Base-by-base conservation (phyloP, 805 yeast genomes). In the Alloascoidea africana region DNA sequence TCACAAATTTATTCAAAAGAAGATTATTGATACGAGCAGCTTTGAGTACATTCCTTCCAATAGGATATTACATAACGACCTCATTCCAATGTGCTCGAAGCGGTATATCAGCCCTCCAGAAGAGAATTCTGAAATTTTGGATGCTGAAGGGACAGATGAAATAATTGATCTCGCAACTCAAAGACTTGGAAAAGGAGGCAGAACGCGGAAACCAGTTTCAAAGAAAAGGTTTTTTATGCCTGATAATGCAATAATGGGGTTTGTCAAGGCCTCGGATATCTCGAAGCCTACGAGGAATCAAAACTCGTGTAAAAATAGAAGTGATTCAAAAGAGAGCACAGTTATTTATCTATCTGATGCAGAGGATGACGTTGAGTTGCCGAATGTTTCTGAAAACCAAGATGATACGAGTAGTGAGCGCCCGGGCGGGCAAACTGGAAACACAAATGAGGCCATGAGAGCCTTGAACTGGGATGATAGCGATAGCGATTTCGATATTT, bases 1-100 rank as follows among this genome's bases (percentile, higher is more conserved):
- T 17, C 89, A 91, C 54, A 71, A 71, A 41, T 70, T 68, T 51
- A 74, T 91, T 33, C 96, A 91, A 49, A 66, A 67, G 37, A 74
- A 73, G 43, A 77, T 85, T 23, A 65, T 67, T 52, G 60, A 59
- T 27, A 68, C 69, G 16, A 63, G 56, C 16, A 46, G 63, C 32
- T 56, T 68, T 23, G 57, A 55, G 3, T 64, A 70, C 46, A 60
- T 59, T 23, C 56, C 56, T 5, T 71, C 76, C 18, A 80, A 73
- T 43, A 58, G 94, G 38, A 80, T 91, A 4, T 45, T 91, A 1
- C 96, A 96, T 0, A 42, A 51, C 1, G 59, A 59, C 2, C 54
- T 58, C 17, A 52, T 52, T 1, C 96, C 96, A 0, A 51, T 50
- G 14, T 73, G 82, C 32, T 71, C 65, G 18, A 68, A 72, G 49